phyloP scores from a whole-genome alignment of 2,329 filamentous ascomycete species.

The Fusarium algeriense region DNA sequence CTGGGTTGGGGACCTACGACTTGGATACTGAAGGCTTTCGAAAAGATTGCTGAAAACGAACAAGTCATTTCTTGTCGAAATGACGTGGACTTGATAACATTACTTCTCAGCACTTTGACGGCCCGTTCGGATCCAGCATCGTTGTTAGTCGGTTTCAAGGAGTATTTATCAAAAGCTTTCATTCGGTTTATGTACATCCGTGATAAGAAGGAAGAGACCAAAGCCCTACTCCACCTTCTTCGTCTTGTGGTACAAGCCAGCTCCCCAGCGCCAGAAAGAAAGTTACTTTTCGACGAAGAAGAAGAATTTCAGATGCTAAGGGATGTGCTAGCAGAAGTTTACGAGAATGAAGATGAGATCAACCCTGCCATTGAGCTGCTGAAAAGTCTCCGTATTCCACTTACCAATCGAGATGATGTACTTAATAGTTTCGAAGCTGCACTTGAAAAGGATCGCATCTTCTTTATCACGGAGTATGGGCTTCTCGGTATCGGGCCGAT shows the following conservation, averaged over 20 bases:
- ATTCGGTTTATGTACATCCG: too few species aligned
- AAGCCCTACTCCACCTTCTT: too few species aligned
- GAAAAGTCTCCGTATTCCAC: fast-evolving
- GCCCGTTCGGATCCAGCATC: too few species aligned
- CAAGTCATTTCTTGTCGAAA: too few species aligned
- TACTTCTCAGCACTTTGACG: too few species aligned
- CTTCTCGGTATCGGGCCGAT: fast-evolving
- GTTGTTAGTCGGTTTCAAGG: too few species aligned
- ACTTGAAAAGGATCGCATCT: fast-evolving
- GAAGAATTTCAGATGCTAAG: not conserved
- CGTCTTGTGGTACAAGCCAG: too few species aligned
- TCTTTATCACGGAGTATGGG: not conserved
- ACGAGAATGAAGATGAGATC: not conserved
- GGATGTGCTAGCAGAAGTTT: fast-evolving
- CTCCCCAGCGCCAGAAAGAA: too few species aligned
- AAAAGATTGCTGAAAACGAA: too few species aligned
- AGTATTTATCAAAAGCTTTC: too few species aligned
- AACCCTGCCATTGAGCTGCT: not conserved
- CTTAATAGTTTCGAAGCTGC: fast-evolving
- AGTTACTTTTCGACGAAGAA: fast-evolving
- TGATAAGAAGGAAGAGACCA: too few species aligned
- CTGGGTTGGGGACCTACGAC: fast-evolving
- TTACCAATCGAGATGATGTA: not conserved
- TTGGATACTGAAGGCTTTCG: not conserved
- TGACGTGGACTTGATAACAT: too few species aligned